Conservation (phyloP, 805 yeast species). For the Wickerhamiella allomyrinae region DNA sequence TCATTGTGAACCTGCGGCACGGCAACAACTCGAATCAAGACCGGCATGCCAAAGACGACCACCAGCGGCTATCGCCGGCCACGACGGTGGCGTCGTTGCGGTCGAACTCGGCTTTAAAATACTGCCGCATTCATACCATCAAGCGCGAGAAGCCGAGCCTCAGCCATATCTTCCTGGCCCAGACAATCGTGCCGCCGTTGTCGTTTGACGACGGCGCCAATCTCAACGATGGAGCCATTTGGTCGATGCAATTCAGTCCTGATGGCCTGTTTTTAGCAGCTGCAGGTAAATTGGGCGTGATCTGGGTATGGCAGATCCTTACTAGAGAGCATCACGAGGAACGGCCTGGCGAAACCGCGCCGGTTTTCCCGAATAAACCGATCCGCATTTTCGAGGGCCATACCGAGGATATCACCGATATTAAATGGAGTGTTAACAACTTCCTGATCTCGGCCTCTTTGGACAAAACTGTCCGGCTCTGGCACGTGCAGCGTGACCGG, state of each 20-base stretch:
- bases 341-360: conserved; percentile 18
- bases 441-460: conserved; percentile 68
- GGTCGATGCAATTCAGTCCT: conserved; percentile 6
- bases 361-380: conserved; percentile 53
- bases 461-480: conserved; percentile 69
- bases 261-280: conserved; percentile 9
- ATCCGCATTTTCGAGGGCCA: conserved; percentile 50
- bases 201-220: neutral
- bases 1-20: neutral
- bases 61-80: neutral
- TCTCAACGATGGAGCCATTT: neutral
- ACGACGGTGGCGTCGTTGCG: neutral
- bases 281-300: conserved; percentile 3
- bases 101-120: neutral
- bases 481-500: conserved; percentile 63
- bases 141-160: neutral
- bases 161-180: neutral
- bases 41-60: neutral
- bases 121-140: neutral
- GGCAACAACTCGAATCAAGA: neutral
- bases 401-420: conserved; percentile 48
- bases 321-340: neutral
- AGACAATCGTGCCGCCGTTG: neutral
- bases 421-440: conserved; percentile 82
- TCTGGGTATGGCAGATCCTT: conserved; percentile 8